phyloP scores from a whole-genome alignment of 2,329 filamentous ascomycete genomes.

The Monascus ruber region DNA sequence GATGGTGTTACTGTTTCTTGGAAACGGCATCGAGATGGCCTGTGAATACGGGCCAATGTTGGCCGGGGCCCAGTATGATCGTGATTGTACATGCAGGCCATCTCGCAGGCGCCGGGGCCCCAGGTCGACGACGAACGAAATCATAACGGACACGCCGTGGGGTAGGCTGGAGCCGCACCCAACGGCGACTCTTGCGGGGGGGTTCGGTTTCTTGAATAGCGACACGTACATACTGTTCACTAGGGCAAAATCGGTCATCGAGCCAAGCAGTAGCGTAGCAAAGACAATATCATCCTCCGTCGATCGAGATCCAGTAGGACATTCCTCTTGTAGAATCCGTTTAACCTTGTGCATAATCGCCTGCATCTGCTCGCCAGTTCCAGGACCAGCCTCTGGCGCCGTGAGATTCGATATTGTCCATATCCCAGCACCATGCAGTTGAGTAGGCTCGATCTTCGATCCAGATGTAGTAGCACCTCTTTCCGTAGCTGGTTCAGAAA shows the following conservation, averaged over 20 bases:
- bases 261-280: constrained; percentile 57
- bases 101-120: constrained; percentile 21
- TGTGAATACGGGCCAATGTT: constrained; percentile 98
- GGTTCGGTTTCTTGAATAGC: constrained; percentile 66
- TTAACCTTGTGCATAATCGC: constrained; percentile 17
- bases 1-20: constrained; percentile 10
- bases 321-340: constrained; percentile 5
- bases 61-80: constrained; percentile 94
- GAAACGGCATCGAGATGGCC: constrained; percentile 45
- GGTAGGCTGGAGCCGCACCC: constrained; percentile 62
- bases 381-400: constrained; percentile 27
- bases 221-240: constrained; percentile 67
- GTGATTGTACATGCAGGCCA: constrained; percentile 77
- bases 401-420: constrained; percentile 29
- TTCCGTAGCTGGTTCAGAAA: too few relatives aligned
- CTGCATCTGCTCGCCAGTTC: constrained; percentile 31
- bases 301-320: constrained; percentile 3
- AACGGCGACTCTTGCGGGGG: constrained; percentile 74
- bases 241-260: constrained; percentile 65
- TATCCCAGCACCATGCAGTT: constrained; percentile 12
- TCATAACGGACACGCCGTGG: constrained; percentile 46
- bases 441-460: constrained; percentile 6
- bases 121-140: constrained; percentile 40
- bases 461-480: not conserved
- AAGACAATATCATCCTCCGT: constrained; percentile 33